Percentiles rank a stretch among this genome's conserved stretches.
Conservation (phyloP, 257 asterid species). For the Marsdenia floribunda region DNA sequence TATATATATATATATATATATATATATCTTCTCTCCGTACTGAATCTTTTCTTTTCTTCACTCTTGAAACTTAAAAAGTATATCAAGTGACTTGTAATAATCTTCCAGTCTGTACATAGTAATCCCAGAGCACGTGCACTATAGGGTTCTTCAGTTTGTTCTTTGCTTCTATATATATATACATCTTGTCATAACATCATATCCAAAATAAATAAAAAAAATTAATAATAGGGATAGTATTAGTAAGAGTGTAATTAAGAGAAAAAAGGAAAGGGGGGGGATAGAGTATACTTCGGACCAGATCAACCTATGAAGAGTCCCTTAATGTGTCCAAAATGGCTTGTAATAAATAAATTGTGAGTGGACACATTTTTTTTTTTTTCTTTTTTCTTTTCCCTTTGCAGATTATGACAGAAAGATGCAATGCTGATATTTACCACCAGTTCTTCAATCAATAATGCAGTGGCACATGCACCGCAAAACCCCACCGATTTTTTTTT, state of each 20-base stretch:
- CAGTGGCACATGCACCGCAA: slow-evolving; percentile 11
- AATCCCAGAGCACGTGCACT: background rate
- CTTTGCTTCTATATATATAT: background rate
- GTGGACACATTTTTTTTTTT: background rate
- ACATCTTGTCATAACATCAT: too few relatives aligned
- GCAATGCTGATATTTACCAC: slow-evolving; percentile 4
- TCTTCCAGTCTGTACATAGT: too few relatives aligned
- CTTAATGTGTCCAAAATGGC: slow-evolving; percentile 2
- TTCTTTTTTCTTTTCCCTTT: background rate
- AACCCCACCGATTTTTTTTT: background rate
- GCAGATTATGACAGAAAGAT: slow-evolving; percentile 6
- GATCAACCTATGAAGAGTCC: background rate
- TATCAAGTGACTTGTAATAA: too few relatives aligned
- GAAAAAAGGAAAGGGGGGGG: too few relatives aligned
- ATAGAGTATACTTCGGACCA: too few relatives aligned
- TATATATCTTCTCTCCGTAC: too few relatives aligned
- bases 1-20: too few relatives aligned
- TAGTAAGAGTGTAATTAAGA: too few relatives aligned
- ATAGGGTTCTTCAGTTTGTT: background rate
- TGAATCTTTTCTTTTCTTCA: background rate
- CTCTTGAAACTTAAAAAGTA: too few relatives aligned
- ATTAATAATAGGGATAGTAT: too few relatives aligned
- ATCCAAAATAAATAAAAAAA: too few relatives aligned
- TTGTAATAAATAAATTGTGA: background rate
- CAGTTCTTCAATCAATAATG: slow-evolving; percentile 4